Base-by-base conservation (phyloP, 805 yeast genomes). In the Tetrapisispora namnaoensis region DNA sequence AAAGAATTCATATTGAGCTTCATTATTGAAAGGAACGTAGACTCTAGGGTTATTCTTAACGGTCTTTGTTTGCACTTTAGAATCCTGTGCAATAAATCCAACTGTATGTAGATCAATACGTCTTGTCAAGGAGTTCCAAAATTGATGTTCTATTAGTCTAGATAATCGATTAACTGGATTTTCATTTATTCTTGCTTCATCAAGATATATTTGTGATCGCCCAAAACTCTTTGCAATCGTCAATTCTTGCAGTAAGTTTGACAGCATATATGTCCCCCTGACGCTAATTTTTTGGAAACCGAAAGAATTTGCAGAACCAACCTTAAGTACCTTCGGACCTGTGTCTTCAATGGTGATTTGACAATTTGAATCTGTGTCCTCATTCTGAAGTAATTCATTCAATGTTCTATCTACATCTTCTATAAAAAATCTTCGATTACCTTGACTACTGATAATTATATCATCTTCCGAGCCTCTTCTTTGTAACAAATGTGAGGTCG, bases 221-320 rank as follows among this genome's bases (percentile, higher is more conserved):
- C 95, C 95, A 63, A 81, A 77, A 49, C 84, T 71, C 61, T 85
- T 79, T 14, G 96, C 96, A 52, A 88, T 80, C 0, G 96, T 87
- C 54, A 89, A 72, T 66, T 89, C 97, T 68, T 89, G 96, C 49
- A 89, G 72, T 37, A 90, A 67, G 65, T 90, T 90, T 0, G 93
- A 82, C 44, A 89, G 69, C 90, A 85, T 85, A 61, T 89, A 89
- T 0, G 96, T 89, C 3, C 97, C 97, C 51, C 95, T 70, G 49
- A 89, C 75, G 51, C 82, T 86, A 48, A 77, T 76, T 55, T 78
- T 82, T 37, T 78, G 81, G 68, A 68, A 86, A 1, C 96, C 97
- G 58, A 81, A 79, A 3, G 95, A 87, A 61, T 86, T 85, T 36
- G 82, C 87, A 2, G 97, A 87, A 9, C 93, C 93, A 14, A 86